Percentiles rank a stretch among this genome's conserved stretches.
These are phyloP conservation scores for Clavispora carvajalis DNA, from an alignment of 805 yeast species.

Conservation along the genomic window DNA sequence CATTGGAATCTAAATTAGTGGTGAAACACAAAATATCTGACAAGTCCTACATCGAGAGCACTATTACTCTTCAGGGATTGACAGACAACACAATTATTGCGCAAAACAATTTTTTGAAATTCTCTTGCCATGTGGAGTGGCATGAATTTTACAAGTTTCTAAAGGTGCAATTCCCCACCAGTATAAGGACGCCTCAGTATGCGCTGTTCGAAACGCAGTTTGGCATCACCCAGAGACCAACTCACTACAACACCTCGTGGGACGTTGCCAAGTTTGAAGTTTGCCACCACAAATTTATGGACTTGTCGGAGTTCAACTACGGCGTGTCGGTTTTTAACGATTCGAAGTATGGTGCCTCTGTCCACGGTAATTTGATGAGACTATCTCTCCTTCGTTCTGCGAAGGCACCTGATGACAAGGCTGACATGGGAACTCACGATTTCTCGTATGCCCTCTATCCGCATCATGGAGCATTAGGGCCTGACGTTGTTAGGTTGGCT, in stretches of 20 bases:
- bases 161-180: slow-evolving; percentile 93
- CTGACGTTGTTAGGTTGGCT: slow-evolving; percentile 66
- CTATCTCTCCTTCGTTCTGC: slow-evolving; percentile 84
- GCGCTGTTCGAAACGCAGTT: slow-evolving; percentile 93
- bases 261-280: slow-evolving; percentile 96
- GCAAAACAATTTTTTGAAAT: slow-evolving; percentile 32
- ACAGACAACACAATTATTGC: slow-evolving; percentile 33
- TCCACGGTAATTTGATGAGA: slow-evolving; percentile 90
- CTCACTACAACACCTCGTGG: slow-evolving; percentile 94
- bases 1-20: slow-evolving; percentile 57
- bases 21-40: slow-evolving; percentile 57
- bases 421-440: slow-evolving; percentile 86
- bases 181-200: slow-evolving; percentile 56
- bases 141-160: slow-evolving; percentile 80
- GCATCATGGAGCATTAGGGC: slow-evolving; percentile 62
- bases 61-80: slow-evolving; percentile 63
- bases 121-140: slow-evolving; percentile 64
- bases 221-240: slow-evolving; percentile 87
- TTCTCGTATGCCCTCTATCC: slow-evolving; percentile 84
- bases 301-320: slow-evolving; percentile 76
- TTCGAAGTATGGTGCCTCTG: slow-evolving; percentile 85
- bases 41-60: slow-evolving; percentile 55
- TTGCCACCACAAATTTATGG: slow-evolving; percentile 91
- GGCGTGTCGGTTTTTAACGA: slow-evolving; percentile 85
- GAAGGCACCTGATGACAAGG: slow-evolving; percentile 89